Evolutionary conservation across 208 protist genomes (phyloP), one percentile per base, ranked within the genome.

Genomic region (Naegleria gruberi): DNA sequence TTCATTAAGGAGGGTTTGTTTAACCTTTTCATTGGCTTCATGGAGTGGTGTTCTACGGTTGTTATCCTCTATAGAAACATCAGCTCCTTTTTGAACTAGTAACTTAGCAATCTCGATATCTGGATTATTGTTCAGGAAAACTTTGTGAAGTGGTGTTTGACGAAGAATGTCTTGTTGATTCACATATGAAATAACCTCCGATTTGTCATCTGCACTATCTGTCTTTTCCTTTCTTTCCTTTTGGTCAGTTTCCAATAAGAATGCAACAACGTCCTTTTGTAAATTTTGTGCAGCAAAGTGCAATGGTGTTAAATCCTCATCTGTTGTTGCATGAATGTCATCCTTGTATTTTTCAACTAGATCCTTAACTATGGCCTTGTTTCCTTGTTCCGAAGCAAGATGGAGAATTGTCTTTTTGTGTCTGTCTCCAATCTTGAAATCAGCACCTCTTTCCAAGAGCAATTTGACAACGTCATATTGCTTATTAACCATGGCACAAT

Each of bases 381-480:
- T 87, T 34, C 82, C 82, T 55, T 87, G 82, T 87, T 87, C 82
- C 6, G 82, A 4, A 55, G n/a, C 17, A 3, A 87, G 40, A 51
- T 87, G 82, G 6, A 87, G 15, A 87, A 46, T 40, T 8, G 82
- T 55, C 19, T 55, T 55, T 87, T 55, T 23, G 15, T 87, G 12
- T 34, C 15, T 8, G 15, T 87, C 44, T 34, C 26, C 43, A 55
- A 87, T 87, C 30, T 47, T 87, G 4, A 40, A 46, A 51, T 87
- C 82, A 55, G 44, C 82, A 17, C n/a, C 44, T 40, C 43, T 87
- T 40, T 87, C 82, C 37, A 87, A 87, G 10, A 87, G 55, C 41
- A 87, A 55, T 34, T 55, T 87, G 26, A 87, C 82, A 46, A 87
- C n/a, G 15, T 87, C 82, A 10, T 55, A 37, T 55, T 87, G 41